Percentiles rank a stretch among this genome's conserved stretches.
Evolutionary conservation across 2,329 filamentous ascomycete species (phyloP).

Genomic region (Tetracladium maxilliforme): DNA sequence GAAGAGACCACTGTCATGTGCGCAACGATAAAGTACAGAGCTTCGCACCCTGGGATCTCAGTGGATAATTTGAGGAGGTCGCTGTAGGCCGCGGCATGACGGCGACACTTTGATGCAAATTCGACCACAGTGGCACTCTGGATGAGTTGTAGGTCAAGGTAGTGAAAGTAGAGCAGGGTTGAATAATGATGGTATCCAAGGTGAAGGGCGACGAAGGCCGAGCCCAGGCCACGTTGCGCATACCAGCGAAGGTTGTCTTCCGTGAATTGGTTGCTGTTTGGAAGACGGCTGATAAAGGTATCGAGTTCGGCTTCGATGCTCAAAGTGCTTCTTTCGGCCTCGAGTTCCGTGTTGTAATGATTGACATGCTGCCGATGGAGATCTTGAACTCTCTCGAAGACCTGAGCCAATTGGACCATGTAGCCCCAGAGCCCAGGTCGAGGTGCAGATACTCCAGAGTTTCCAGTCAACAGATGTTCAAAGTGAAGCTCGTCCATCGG

Average conservation of each 20-base stretch:
- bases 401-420: constrained; percentile 16
- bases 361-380: constrained; percentile 14
- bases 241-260: constrained; percentile 12
- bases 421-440: constrained; percentile 16
- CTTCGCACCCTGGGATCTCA: constrained; percentile 10
- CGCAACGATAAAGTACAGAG: constrained; percentile 17
- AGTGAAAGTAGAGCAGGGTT: constrained; percentile 17
- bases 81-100: constrained; percentile 13
- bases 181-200: constrained; percentile 18
- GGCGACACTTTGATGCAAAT: constrained; percentile 16
- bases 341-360: constrained; percentile 13
- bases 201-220: constrained; percentile 18
- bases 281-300: constrained; percentile 11
- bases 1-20: constrained; percentile 20
- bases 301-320: constrained; percentile 7
- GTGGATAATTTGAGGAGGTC: constrained; percentile 13
- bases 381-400: constrained; percentile 17
- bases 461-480: constrained; percentile 9
- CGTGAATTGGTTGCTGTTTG: constrained; percentile 6
- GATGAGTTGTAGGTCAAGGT: constrained; percentile 15
- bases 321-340: constrained; percentile 9
- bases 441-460: constrained; percentile 7
- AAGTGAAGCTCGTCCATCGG: constrained; percentile 16
- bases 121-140: constrained; percentile 11
- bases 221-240: constrained; percentile 11